A percentile compares a stretch with the other conserved stretches of the same genome.
These are phyloP conservation scores for Fusarium sp. DNA, from an alignment of 2,329 filamentous ascomycete species.

Conservation along the genomic window DNA sequence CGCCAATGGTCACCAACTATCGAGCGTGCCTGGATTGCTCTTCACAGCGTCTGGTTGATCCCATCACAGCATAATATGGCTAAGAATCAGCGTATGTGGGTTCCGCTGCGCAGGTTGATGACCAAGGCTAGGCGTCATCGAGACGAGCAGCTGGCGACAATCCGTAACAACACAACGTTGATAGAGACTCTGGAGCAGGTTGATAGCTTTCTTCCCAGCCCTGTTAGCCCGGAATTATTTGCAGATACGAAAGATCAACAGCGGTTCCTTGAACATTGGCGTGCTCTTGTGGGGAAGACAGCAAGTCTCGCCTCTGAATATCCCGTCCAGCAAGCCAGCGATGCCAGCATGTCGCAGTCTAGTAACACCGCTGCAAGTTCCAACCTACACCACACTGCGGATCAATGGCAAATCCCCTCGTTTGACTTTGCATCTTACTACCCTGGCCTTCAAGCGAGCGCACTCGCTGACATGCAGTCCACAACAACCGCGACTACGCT, in stretches of 20 bases:
- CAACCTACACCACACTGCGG: neutral
- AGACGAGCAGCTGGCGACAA: slow-evolving; percentile 52
- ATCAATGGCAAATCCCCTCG: neutral
- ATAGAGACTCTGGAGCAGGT: slow-evolving; percentile 48
- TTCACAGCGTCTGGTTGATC: slow-evolving; percentile 61
- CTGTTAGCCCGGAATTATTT: slow-evolving; percentile 50
- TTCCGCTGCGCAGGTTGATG: slow-evolving; percentile 58
- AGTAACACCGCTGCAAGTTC: neutral
- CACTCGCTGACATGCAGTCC: neutral
- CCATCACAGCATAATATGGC: slow-evolving; percentile 42
- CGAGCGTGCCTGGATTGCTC: slow-evolving; percentile 62
- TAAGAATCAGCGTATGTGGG: slow-evolving; percentile 55
- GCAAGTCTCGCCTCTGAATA: accelerated
- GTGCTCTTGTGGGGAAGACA: slow-evolving; percentile 10
- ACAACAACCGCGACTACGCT: neutral
- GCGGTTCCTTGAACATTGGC: slow-evolving; percentile 35
- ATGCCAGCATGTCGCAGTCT: accelerated
- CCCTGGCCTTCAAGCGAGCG: too few species aligned
- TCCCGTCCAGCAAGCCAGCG: neutral
- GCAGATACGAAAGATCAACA: neutral
- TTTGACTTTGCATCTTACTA: neutral
- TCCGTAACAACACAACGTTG: slow-evolving; percentile 48
- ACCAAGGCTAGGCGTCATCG: slow-evolving; percentile 56
- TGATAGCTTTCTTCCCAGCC: slow-evolving; percentile 47
- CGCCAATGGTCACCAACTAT: slow-evolving; percentile 60